phyloP scores from a whole-genome alignment of 2,329 filamentous ascomycete genomes.

The Botrytis paeoniae region DNA sequence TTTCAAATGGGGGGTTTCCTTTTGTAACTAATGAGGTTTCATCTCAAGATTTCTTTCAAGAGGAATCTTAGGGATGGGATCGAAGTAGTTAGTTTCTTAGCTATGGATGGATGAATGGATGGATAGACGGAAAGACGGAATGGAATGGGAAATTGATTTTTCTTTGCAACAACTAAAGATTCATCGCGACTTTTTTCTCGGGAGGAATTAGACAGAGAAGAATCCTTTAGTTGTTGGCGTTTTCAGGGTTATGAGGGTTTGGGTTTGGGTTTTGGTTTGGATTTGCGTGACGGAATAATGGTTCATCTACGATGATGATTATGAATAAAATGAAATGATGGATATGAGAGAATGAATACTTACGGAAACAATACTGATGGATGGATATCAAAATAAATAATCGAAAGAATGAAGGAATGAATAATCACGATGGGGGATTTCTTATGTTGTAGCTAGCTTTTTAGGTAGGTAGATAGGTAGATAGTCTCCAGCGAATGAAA shows the following conservation, averaged over 20 bases:
- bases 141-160: neutral
- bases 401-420: neutral
- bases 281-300: neutral
- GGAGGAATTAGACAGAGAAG: neutral
- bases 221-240: neutral
- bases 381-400: neutral
- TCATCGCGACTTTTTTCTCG: neutral
- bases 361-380: neutral
- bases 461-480: slow-evolving; percentile 2
- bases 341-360: neutral
- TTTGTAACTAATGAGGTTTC: neutral
- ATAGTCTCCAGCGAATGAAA: neutral
- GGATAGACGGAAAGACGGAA: neutral
- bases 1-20: neutral
- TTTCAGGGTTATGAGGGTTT: neutral
- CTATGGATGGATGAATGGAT: neutral
- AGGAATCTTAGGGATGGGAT: neutral
- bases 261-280: no score
- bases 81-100: neutral
- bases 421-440: neutral
- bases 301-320: no score
- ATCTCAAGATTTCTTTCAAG: neutral
- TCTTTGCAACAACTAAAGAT: neutral
- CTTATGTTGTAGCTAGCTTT: neutral
- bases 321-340: neutral